Conservation (phyloP, 2,329 filamentous ascomycete genomes). For the Neopestalotiopsis sp. region DNA sequence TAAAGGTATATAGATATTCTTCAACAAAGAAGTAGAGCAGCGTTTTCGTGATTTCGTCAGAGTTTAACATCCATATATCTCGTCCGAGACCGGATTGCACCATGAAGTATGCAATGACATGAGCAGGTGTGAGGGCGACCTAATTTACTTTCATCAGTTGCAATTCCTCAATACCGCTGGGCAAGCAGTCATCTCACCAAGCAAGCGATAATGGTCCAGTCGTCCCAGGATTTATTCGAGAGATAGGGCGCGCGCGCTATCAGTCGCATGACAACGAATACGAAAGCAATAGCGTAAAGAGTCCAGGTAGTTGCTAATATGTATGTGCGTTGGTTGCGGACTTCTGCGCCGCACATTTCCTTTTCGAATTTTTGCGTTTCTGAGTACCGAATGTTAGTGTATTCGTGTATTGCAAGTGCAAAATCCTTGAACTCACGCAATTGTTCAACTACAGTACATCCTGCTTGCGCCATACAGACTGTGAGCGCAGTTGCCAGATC, state of each 20-base stretch:
- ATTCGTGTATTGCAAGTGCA: neutral
- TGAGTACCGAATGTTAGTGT: neutral
- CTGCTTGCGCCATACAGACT: neutral
- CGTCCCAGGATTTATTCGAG: neutral
- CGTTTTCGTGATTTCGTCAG: constrained; percentile 30
- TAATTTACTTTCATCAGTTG: neutral
- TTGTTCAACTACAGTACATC: constrained; percentile 4
- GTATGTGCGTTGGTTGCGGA: neutral
- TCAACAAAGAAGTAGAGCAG: constrained; percentile 37
- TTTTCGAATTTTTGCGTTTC: constrained; percentile 7
- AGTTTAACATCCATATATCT: constrained; percentile 38
- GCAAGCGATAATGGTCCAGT: constrained; percentile 8
- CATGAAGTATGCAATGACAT: constrained; percentile 3
- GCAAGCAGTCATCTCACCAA: neutral
- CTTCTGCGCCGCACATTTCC: neutral
- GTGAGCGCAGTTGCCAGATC: neutral
- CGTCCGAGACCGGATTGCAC: constrained; percentile 31
- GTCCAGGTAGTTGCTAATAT: constrained; percentile 3
- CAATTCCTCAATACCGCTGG: neutral
- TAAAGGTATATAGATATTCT: constrained; percentile 44
- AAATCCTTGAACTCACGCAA: neutral
- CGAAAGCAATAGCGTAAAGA: neutral
- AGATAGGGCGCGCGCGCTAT: neutral
- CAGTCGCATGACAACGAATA: constrained; percentile 1
- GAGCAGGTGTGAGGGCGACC: constrained; percentile 5